phyloP scores from a whole-genome alignment of 495 filamentous ascomycete species.

The Aspergillus avenaceus region DNA sequence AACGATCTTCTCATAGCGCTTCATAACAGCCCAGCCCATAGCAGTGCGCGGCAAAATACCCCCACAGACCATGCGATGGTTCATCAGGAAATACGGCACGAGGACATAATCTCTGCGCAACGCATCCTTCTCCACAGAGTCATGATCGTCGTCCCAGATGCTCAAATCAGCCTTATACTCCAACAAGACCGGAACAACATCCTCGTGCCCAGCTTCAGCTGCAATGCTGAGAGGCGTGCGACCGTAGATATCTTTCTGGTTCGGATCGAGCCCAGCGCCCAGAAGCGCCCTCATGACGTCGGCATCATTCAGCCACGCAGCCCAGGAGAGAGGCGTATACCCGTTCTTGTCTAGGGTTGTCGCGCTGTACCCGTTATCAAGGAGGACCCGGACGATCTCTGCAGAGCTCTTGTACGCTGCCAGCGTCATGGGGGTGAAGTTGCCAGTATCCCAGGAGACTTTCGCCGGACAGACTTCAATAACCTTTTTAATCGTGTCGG shows the following conservation, averaged over 20 bases:
- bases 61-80: background rate
- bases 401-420: slow-evolving; percentile 32
- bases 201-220: background rate
- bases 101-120: background rate
- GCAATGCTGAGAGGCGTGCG: background rate
- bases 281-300: background rate
- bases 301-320: background rate
- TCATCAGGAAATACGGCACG: background rate
- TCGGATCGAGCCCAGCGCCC: background rate
- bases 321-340: background rate
- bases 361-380: background rate
- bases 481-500: no score
- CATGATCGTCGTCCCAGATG: background rate
- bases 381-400: slow-evolving; percentile 29
- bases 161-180: background rate
- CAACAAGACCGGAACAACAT: background rate
- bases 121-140: background rate
- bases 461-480: no score
- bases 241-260: background rate
- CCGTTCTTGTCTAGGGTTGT: background rate
- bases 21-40: no score
- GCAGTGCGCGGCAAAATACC: background rate
- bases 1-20: no score
- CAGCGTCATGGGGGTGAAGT: background rate
- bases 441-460: no score